Conservation (phyloP, 208 protist genomes). For the Angomonas deanei region DNA sequence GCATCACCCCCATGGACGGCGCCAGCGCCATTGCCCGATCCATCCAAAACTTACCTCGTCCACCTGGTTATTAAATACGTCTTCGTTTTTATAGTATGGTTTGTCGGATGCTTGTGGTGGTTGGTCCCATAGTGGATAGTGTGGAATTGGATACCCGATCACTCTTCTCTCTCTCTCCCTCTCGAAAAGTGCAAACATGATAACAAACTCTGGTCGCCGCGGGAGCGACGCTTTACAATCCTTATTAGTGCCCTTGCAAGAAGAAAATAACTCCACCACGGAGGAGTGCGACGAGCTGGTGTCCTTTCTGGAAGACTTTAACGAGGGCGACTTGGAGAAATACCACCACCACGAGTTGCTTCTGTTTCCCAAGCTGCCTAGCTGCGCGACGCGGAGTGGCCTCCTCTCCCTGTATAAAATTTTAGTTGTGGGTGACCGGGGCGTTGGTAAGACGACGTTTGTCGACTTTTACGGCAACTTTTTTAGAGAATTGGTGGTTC, state of each 20-base stretch:
- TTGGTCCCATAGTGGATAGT: background rate
- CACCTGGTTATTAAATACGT: slow-evolving; percentile 50
- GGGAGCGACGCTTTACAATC: background rate
- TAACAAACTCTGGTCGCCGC: background rate
- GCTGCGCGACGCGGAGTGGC: background rate
- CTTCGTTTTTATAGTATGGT: background rate
- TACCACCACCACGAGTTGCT: background rate
- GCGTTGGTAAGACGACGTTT: background rate
- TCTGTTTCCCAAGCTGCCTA: background rate
- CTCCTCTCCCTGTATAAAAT: background rate
- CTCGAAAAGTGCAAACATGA: too few relatives aligned
- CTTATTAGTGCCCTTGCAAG: background rate
- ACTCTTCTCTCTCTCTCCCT: background rate
- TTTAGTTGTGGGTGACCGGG: background rate
- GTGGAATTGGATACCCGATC: background rate
- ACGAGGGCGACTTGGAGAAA: background rate
- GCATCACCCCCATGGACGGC: slow-evolving; percentile 71
- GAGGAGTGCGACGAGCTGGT: background rate
- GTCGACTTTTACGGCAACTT: background rate
- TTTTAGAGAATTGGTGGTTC: background rate
- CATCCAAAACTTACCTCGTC: slow-evolving; percentile 75
- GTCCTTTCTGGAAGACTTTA: background rate
- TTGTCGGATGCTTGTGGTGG: background rate
- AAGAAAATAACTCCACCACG: background rate
- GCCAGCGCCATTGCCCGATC: slow-evolving; percentile 48